phyloP scores from a whole-genome alignment of 2,329 filamentous ascomycete genomes.

The Ophiostoma piceae region DNA sequence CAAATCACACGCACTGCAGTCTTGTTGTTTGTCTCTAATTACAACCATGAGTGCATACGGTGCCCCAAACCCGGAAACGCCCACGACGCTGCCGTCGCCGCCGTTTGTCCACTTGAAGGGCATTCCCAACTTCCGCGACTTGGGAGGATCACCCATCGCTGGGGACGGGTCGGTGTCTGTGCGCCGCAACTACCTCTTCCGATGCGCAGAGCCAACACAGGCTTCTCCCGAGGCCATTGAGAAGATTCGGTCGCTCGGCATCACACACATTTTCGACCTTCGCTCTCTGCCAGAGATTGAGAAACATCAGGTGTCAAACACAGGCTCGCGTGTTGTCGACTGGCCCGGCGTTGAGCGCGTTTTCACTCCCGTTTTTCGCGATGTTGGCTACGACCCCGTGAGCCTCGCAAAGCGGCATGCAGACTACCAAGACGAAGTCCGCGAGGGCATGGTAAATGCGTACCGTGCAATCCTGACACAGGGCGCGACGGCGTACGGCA shows the following conservation, averaged over 20 bases:
- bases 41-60: slow-evolving; percentile 10
- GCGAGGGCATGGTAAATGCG: slow-evolving; percentile 31
- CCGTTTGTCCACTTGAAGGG: slow-evolving; percentile 52
- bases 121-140: slow-evolving; percentile 63
- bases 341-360: slow-evolving; percentile 50
- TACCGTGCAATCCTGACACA: slow-evolving; percentile 54
- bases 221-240: slow-evolving; percentile 50
- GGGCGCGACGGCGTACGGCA: slow-evolving; percentile 40
- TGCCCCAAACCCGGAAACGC: slow-evolving; percentile 18
- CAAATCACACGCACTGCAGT: not conserved
- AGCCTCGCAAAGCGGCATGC: slow-evolving; percentile 55
- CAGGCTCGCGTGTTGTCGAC: slow-evolving; percentile 35
- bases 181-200: slow-evolving; percentile 48
- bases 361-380: slow-evolving; percentile 61
- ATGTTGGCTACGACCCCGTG: slow-evolving; percentile 58
- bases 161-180: slow-evolving; percentile 5
- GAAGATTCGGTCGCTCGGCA: slow-evolving; percentile 50
- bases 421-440: slow-evolving; percentile 53
- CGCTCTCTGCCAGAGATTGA: slow-evolving; percentile 58
- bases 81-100: slow-evolving; percentile 34
- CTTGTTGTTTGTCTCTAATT: not conserved
- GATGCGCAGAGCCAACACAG: slow-evolving; percentile 61
- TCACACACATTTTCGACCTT: slow-evolving; percentile 64
- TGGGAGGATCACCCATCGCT: slow-evolving; percentile 53
- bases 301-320: slow-evolving; percentile 34